Evolutionary conservation across 805 yeast species (phyloP).

Genomic region (Candida sonorensis): DNA sequence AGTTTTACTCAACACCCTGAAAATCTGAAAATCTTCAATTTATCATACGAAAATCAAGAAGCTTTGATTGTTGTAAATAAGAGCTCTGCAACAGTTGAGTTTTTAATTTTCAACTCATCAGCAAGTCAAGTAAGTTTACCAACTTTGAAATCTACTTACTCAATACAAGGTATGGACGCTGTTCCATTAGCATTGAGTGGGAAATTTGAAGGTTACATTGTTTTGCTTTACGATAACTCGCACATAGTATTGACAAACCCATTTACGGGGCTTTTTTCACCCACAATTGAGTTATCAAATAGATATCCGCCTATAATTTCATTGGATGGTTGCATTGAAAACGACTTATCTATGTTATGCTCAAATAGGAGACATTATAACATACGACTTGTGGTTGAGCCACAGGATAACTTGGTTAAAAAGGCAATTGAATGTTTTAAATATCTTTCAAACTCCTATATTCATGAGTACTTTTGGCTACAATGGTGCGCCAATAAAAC

Average conservation of each 20-base stretch:
- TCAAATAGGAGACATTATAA: constrained; percentile 19
- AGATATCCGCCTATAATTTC: constrained; percentile 15
- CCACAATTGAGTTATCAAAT: constrained; percentile 21
- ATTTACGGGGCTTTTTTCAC: constrained; percentile 42
- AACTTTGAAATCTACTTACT: constrained; percentile 14
- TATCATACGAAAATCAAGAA: constrained; percentile 49
- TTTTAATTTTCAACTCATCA: constrained; percentile 41
- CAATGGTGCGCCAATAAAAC: constrained; percentile 54
- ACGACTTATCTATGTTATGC: constrained; percentile 19
- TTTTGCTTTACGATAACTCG: constrained; percentile 31
- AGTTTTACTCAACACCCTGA: constrained; percentile 25
- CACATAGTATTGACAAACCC: constrained; percentile 46
- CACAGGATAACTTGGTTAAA: constrained; percentile 36
- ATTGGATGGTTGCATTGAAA: constrained; percentile 18
- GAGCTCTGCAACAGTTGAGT: constrained; percentile 34
- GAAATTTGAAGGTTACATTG: constrained; percentile 37
- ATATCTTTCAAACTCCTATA: constrained; percentile 50
- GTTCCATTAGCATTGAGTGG: constrained; percentile 27
- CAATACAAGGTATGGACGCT: constrained; percentile 30
- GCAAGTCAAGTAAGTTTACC: constrained; percentile 23
- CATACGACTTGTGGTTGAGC: constrained; percentile 35
- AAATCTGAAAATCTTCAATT: constrained; percentile 29
- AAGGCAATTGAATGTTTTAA: constrained; percentile 44
- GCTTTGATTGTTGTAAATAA: constrained; percentile 51
- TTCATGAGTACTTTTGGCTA: constrained; percentile 52